Conservation (phyloP, 257 asterid genomes). For the Euphrasia confusa region DNA sequence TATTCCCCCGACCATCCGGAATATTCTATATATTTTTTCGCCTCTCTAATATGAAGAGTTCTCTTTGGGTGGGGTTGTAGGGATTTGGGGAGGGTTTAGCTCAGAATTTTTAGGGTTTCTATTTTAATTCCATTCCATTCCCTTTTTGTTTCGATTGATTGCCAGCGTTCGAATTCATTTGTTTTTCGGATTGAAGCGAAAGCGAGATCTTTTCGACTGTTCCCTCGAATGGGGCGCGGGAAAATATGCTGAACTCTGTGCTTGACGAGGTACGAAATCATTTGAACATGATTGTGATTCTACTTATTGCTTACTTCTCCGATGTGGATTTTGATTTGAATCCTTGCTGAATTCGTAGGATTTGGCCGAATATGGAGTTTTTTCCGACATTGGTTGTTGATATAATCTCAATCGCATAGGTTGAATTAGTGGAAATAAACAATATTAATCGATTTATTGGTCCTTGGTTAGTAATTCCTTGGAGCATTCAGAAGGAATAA, state of each 20-base stretch:
- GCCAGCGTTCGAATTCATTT: constrained; percentile 4
- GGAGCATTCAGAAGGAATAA: no score
- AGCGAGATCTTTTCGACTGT: constrained; percentile 9
- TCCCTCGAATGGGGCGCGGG: constrained; percentile 38
- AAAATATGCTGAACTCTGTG: constrained; percentile 25
- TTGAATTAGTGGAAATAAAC: no score
- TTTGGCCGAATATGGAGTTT: background rate
- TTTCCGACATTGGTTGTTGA: no score
- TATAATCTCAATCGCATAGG: no score
- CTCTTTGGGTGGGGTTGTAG: background rate
- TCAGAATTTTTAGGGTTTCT: constrained; percentile 22
- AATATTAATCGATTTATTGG: no score
- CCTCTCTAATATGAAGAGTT: constrained; percentile 2
- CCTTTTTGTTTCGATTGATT: background rate
- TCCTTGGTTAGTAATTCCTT: no score
- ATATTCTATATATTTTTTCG: background rate
- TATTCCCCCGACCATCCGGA: background rate
- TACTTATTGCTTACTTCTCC: constrained; percentile 12
- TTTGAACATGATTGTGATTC: constrained; percentile 3
- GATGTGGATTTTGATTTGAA: constrained; percentile 18
- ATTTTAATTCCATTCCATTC: background rate
- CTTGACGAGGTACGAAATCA: constrained; percentile 34
- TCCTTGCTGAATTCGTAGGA: constrained; percentile 35
- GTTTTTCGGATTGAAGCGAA: constrained; percentile 9
- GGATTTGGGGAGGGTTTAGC: constrained; percentile 16